Evolutionary conservation across 345 rosid species (phyloP).

Genomic region (Syzygium jambos): DNA sequence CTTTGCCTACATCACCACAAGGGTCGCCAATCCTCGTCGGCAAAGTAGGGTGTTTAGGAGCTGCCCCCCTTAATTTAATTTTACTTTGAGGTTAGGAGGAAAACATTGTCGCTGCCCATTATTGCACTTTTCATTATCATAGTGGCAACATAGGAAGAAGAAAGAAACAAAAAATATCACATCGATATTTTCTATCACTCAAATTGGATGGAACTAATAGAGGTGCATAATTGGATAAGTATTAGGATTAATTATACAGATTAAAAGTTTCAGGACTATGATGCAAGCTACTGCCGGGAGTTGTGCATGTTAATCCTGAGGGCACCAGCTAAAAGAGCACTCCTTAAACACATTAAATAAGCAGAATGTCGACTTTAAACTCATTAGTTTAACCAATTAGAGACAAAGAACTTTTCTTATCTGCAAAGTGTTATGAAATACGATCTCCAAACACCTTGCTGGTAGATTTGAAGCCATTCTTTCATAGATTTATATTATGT

Average conservation of each 20-base stretch:
- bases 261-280: too few relatives aligned
- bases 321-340: background rate
- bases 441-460: background rate
- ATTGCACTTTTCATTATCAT: background rate
- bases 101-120: background rate
- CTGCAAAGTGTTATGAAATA: background rate
- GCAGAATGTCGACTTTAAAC: background rate
- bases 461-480: background rate
- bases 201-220: background rate
- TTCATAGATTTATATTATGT: background rate
- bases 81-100: background rate
- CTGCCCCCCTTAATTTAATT: background rate
- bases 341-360: background rate
- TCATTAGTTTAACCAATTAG: background rate
- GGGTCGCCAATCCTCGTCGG: background rate
- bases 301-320: background rate
- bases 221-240: background rate
- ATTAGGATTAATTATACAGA: background rate
- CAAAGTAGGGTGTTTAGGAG: background rate
- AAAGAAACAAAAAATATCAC: rapidly evolving
- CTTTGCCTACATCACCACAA: background rate
- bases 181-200: rapidly evolving
- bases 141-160: background rate
- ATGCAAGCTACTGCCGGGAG: rapidly evolving
- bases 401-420: background rate